Percentiles rank a stretch among this genome's conserved stretches.
Conservation (phyloP, 1,284 basidiomycete genomes). For the Cryptococcus neoformans region DNA sequence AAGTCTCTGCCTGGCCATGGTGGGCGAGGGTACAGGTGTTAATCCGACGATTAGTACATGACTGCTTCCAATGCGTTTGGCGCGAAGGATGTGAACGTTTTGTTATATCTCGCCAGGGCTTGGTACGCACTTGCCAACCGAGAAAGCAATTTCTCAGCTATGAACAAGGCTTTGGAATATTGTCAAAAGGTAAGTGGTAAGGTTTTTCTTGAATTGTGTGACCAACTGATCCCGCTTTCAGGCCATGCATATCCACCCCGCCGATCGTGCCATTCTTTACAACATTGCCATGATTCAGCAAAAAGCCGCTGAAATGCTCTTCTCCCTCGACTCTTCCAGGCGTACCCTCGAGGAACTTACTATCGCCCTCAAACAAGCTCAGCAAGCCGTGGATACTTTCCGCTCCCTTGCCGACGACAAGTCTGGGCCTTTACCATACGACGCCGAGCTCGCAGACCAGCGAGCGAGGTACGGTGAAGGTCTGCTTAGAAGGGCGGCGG, state of each 20-base stretch:
- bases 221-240: background rate
- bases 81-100: constrained; percentile 65
- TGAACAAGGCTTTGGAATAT: constrained; percentile 74
- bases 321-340: constrained; percentile 67
- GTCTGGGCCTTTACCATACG: constrained; percentile 72
- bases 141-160: constrained; percentile 72
- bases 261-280: constrained; percentile 82
- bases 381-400: constrained; percentile 83
- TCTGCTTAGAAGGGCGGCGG: constrained; percentile 73
- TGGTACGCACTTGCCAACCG: constrained; percentile 90
- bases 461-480: constrained; percentile 81
- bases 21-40: constrained; percentile 1
- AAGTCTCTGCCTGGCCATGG: constrained; percentile 47
- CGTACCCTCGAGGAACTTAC: constrained; percentile 75
- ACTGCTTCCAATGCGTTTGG: constrained; percentile 72
- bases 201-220: constrained; percentile 11
- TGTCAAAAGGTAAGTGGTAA: constrained; percentile 61
- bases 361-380: constrained; percentile 72
- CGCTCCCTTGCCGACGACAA: constrained; percentile 72
- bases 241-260: constrained; percentile 76
- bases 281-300: constrained; percentile 97
- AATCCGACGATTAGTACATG: constrained; percentile 63
- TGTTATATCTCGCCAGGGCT: constrained; percentile 80
- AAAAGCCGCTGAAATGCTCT: constrained; percentile 84
- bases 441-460: constrained; percentile 78